A percentile compares a stretch with the other conserved stretches of the same genome.
Evolutionary conservation across 805 yeast species (phyloP).

Genomic region (Cyberlindnera suaveolens): DNA sequence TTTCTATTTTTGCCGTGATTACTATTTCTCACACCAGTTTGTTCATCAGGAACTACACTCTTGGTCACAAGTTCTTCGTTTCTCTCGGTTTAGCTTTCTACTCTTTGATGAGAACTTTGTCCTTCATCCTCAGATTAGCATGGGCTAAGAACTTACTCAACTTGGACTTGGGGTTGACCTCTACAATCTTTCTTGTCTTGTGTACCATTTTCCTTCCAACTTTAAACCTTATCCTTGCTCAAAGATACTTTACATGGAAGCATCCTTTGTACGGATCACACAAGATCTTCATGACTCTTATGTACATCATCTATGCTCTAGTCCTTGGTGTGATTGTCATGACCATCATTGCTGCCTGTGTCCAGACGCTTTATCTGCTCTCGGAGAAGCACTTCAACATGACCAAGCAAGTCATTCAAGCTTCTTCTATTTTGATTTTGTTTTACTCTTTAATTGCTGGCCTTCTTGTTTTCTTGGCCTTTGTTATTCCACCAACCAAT

Average conservation of each 20-base stretch:
- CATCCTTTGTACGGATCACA: constrained; percentile 65
- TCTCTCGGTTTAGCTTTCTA: constrained; percentile 50
- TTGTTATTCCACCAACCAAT: constrained; percentile 46
- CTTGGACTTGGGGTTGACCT: constrained; percentile 45
- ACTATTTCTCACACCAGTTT: constrained; percentile 38
- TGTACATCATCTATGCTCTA: constrained; percentile 45
- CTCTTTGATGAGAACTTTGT: constrained; percentile 47
- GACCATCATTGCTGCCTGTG: constrained; percentile 58
- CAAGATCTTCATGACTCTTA: constrained; percentile 38
- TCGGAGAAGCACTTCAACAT: constrained; percentile 37
- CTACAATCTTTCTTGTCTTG: constrained; percentile 50
- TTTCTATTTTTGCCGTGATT: constrained; percentile 46
- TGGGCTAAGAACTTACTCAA: constrained; percentile 49
- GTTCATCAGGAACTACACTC: constrained; percentile 39
- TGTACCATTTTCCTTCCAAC: constrained; percentile 56
- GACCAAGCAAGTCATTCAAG: constrained; percentile 51
- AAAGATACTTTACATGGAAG: constrained; percentile 70
- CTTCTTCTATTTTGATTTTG: constrained; percentile 40
- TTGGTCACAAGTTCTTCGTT: constrained; percentile 57
- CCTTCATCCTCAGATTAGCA: constrained; percentile 49
- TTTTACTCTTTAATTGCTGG: constrained; percentile 53
- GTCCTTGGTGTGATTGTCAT: constrained; percentile 54
- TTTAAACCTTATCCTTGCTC: constrained; percentile 59
- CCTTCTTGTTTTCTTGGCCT: constrained; percentile 45
- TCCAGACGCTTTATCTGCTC: constrained; percentile 53